Conservation (phyloP, 768 basidiomycete species). For the Lentinus tigrinus region DNA sequence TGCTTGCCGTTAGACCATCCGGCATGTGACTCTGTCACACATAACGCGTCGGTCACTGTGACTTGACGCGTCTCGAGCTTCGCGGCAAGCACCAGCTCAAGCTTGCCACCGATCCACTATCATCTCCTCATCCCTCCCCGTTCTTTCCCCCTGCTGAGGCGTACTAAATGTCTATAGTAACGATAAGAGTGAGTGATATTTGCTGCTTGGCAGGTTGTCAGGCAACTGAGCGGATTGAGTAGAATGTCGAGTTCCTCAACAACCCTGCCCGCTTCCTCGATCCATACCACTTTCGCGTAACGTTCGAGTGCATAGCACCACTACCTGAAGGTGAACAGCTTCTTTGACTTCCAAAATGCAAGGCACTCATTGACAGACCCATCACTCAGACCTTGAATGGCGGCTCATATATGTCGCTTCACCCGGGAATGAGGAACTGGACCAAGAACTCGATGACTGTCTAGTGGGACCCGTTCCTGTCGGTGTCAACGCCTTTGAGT, state of each 20-base stretch:
- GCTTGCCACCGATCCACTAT: neutral
- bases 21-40: neutral
- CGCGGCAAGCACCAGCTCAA: neutral
- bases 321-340: conserved; percentile 73
- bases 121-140: neutral
- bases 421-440: conserved; percentile 85
- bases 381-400: conserved; percentile 90
- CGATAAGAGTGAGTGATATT: conserved; percentile 52
- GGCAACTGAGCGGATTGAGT: neutral
- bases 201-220: neutral
- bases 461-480: conserved; percentile 95
- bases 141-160: neutral
- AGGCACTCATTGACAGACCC: neutral
- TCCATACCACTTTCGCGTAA: conserved; percentile 89
- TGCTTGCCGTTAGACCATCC: neutral
- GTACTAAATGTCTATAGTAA: conserved; percentile 60
- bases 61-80: conserved; percentile 14
- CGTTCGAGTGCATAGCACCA: conserved; percentile 93
- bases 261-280: conserved; percentile 93
- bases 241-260: conserved; percentile 90
- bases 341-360: neutral
- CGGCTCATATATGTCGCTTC: conserved; percentile 95
- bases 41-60: conserved; percentile 20
- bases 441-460: conserved; percentile 97
- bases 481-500: conserved; percentile 98